These are phyloP conservation scores for Aspergillus vadensis DNA, from an alignment of 2,329 filamentous ascomycete genomes.

Conservation along the genomic window DNA sequence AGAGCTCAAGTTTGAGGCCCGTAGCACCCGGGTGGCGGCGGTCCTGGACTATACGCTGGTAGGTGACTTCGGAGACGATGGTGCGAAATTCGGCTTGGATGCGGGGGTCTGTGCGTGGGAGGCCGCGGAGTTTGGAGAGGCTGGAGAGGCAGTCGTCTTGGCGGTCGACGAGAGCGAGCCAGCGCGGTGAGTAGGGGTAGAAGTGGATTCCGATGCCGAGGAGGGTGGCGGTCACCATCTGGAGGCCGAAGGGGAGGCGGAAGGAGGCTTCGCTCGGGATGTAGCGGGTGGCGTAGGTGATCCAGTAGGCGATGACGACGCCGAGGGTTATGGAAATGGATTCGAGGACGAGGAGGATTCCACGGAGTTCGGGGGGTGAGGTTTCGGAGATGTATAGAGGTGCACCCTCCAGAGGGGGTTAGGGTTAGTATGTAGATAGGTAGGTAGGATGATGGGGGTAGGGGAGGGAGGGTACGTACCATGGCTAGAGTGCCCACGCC, in stretches of 20 bases:
- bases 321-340: slow-evolving; percentile 29
- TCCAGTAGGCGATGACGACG: slow-evolving; percentile 30
- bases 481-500: slow-evolving; percentile 41
- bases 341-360: slow-evolving; percentile 26
- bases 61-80: slow-evolving; percentile 45
- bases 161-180: slow-evolving; percentile 67
- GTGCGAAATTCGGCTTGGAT: slow-evolving; percentile 62
- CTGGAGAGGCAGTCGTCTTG: slow-evolving; percentile 65
- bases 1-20: not conserved
- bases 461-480: slow-evolving; percentile 25
- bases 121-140: slow-evolving; percentile 59
- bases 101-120: slow-evolving; percentile 57
- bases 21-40: not conserved
- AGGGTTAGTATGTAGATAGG: not conserved
- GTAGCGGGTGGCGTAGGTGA: slow-evolving; percentile 53
- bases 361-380: slow-evolving; percentile 29
- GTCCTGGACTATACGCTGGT: not conserved
- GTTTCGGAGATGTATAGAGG: slow-evolving; percentile 56
- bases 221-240: slow-evolving; percentile 64
- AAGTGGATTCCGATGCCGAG: slow-evolving; percentile 63
- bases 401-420: slow-evolving; percentile 20
- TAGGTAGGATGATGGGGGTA: not conserved
- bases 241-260: slow-evolving; percentile 63
- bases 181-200: slow-evolving; percentile 68
- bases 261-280: slow-evolving; percentile 19